phyloP scores from a whole-genome alignment of 2,329 filamentous ascomycete genomes.

The Neonectria punicea region DNA sequence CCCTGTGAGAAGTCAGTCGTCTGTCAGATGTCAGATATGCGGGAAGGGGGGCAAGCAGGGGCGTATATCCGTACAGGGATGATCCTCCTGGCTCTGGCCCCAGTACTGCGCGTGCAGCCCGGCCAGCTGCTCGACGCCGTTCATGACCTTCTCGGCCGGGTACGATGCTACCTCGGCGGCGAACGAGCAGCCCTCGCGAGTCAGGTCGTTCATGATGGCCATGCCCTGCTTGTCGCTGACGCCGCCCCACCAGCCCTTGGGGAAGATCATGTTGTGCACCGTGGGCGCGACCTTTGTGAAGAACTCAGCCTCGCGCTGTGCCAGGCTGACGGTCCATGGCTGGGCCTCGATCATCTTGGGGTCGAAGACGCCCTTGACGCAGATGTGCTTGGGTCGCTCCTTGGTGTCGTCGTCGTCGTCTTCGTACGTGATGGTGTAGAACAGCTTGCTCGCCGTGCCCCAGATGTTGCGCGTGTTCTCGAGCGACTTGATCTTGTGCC shows the following conservation, averaged over 20 bases:
- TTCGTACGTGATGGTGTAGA: conserved; percentile 43
- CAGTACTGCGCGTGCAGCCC: conserved; percentile 53
- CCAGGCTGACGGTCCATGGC: conserved; percentile 41
- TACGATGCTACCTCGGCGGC: conserved; percentile 46
- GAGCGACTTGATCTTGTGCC: conserved; percentile 32
- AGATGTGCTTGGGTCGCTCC: conserved; percentile 38
- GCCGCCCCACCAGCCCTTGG: conserved; percentile 52
- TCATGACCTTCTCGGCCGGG: conserved; percentile 46
- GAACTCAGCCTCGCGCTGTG: conserved; percentile 52
- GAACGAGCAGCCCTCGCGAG: conserved; percentile 47
- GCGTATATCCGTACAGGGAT: conserved; percentile 34
- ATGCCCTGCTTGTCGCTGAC: conserved; percentile 50
- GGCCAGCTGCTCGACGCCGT: conserved; percentile 53
- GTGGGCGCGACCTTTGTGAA: conserved; percentile 48
- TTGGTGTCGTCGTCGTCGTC: conserved; percentile 38
- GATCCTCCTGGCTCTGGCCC: conserved; percentile 42
- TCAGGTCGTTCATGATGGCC: conserved; percentile 51
- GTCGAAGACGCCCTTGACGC: conserved; percentile 53
- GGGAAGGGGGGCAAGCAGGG: neutral
- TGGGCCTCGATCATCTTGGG: conserved; percentile 44
- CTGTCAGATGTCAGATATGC: neutral
- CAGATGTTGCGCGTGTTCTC: conserved; percentile 42
- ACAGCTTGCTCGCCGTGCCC: conserved; percentile 45
- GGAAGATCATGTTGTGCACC: conserved; percentile 46
- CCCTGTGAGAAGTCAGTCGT: conserved; percentile 28